Evolutionary conservation across 75 land plant genomes (phyloP).

Genomic region (Gnetum montanum): DNA sequence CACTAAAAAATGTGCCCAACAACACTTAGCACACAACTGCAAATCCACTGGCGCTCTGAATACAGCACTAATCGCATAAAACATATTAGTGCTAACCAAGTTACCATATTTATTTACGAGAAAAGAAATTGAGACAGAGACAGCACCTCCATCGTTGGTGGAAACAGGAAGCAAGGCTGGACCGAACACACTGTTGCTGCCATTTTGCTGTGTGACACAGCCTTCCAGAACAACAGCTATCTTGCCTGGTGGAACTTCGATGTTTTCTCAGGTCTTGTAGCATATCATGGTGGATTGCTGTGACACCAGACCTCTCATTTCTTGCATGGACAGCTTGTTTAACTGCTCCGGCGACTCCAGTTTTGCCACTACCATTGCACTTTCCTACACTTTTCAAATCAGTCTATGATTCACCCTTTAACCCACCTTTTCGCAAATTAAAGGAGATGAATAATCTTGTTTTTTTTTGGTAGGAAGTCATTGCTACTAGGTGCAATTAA

Average conservation of each 20-base stretch:
- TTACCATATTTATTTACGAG: not conserved
- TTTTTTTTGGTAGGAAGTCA: too few species aligned
- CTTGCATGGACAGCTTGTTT: slow-evolving; percentile 69
- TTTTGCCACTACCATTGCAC: slow-evolving; percentile 69
- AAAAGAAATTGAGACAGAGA: slow-evolving; percentile 4
- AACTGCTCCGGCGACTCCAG: slow-evolving; percentile 65
- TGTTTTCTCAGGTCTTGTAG: slow-evolving; percentile 58
- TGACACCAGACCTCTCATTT: slow-evolving; percentile 52
- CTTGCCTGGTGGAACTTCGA: slow-evolving; percentile 44
- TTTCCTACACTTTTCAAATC: slow-evolving; percentile 46
- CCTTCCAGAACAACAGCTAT: slow-evolving; percentile 86
- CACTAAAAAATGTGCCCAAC: too few species aligned
- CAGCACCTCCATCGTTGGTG: slow-evolving; percentile 3
- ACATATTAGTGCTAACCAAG: too few species aligned
- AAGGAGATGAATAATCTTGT: not conserved
- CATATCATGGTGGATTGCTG: slow-evolving; percentile 64
- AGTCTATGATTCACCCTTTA: not conserved
- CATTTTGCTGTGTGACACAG: slow-evolving; percentile 50
- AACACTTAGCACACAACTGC: too few species aligned
- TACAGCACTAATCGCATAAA: too few species aligned
- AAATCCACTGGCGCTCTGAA: too few species aligned
- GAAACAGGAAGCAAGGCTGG: slow-evolving; percentile 20
- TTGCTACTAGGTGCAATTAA: not conserved
- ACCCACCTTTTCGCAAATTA: not conserved
- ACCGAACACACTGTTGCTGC: slow-evolving; percentile 15